Evolutionary conservation across 352 stramenopile genomes (phyloP), one percentile per base, ranked within the genome.

Genomic region (Globisporangium perplexum): DNA sequence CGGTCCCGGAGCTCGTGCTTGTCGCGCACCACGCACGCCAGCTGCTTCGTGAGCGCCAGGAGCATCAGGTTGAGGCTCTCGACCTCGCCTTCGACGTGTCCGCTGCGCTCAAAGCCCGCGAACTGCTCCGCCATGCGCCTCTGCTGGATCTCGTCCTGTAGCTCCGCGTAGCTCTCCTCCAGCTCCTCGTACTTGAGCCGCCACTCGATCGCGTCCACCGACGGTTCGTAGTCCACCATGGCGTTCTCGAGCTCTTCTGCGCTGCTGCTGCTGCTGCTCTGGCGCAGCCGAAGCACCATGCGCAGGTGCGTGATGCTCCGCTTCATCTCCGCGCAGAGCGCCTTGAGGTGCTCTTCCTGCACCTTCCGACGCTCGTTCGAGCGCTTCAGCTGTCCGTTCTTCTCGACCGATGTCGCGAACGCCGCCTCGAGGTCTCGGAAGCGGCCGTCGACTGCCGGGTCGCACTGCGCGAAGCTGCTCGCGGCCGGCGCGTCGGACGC

Each of bases 101-200:
- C 28, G 15, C 44, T 28, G 28, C 46, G 55, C 26, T 26, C 24
- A 15, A 30, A 44, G 5, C 43, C 53, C 17, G 43, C 52, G 26
- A 41, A 50, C 17, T 49, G 57, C 4, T 49, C 58, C 3, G 35
- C 39, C 28, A 65, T 47, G 15, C 59, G 49, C 49, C 45, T 51
- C 15, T 65, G 60, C 31, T 76, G 59, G 36, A 80, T 17, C 28
- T 73, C 68, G 1, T 86, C 69, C 50, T 90, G 74, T 1, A 89
- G 59, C 36, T 81, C 65, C 3, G 60, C 45, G 22, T 78, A 78
- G 6, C 67, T 65, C 46, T 91, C 74, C 52, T 90, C 73, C 35
- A 90, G 62, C 47, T 93, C 77, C 62, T 93, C 83, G 50, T 85
- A 90, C 57, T 90, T 93, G 55, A 90, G 74, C 18, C 81, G 67